Percentiles rank a stretch among this genome's conserved stretches.
phyloP scores from a whole-genome alignment of 768 basidiomycete species.

The Leucosporidium scottii region DNA sequence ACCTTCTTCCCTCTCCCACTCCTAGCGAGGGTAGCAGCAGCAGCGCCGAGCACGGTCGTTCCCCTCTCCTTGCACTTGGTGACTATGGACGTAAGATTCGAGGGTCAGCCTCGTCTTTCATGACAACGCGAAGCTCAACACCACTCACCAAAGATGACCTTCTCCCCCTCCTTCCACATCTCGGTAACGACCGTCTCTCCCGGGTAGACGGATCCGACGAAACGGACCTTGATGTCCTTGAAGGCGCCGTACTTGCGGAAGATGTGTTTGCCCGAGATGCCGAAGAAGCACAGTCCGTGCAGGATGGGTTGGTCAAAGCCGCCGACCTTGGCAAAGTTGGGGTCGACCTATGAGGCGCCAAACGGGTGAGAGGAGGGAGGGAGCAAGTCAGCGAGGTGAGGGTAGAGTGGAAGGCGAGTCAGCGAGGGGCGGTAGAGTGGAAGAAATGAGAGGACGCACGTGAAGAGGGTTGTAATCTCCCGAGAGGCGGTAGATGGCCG shows the following conservation, averaged over 20 bases:
- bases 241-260: constrained; percentile 75
- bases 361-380: constrained; percentile 86
- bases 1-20: no score
- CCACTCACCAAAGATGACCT: constrained; percentile 79
- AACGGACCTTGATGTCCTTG: constrained; percentile 94
- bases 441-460: neutral
- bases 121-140: neutral
- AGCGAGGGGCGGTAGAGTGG: constrained; percentile 59
- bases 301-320: constrained; percentile 87
- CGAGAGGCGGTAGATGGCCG: constrained; percentile 84
- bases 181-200: constrained; percentile 91
- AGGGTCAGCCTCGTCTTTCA: neutral
- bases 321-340: constrained; percentile 89
- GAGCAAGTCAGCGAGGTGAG: constrained; percentile 74
- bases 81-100: constrained; percentile 46
- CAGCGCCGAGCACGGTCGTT: constrained; percentile 62
- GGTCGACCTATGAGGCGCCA: constrained; percentile 80
- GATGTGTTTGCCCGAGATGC: constrained; percentile 87
- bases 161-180: constrained; percentile 96
- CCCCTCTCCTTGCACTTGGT: constrained; percentile 83
- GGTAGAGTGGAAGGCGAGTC: constrained; percentile 77
- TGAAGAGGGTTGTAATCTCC: constrained; percentile 84
- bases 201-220: constrained; percentile 85
- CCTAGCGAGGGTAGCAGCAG: constrained; percentile 64
- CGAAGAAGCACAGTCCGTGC: constrained; percentile 82